Base-by-base conservation (phyloP, 768 basidiomycete species). In the Boletus vermiculosoides region DNA sequence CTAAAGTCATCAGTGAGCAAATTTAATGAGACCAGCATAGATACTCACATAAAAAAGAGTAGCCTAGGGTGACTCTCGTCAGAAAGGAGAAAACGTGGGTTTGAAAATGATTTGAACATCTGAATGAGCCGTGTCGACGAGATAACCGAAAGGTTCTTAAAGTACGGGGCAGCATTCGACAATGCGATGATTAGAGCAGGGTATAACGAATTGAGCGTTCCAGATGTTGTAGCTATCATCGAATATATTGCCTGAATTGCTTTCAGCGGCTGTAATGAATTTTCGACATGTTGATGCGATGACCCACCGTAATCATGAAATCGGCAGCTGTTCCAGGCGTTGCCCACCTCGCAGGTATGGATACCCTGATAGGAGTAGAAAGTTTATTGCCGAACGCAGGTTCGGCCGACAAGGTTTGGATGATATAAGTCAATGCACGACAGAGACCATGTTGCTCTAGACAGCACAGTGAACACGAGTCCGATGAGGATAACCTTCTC, bases 11-110 rank as follows among this genome's bases (percentile, higher is more conserved):
- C 28, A 22, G 36, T 34, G 50, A 50, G 45, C 12, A 45, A 28
- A 36, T 45, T 37, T 25, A 16, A 58, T 15, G 11, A 60, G 46
- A 33, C 13, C 13, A 45, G 30, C 6, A 20, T 12, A 45, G 33
- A 28, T 28, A 71, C 84, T 58, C 59, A 92, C 92, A 94, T 87
- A 70, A 93, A 97, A 73, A 91, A 98, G 33, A 98, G 80, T 31
- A 98, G 74, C 58, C 97, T 77, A 1, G 97, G 97, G 67, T 98
- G 94, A 8, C 95, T 93, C 72, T 98, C 97, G 60, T 98, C 97
- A 3, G 91, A 87, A 20, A 99, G 74, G 34, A 98, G 75, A 72
- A 98, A 98, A 3, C 85, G 75, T 0, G 97, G 92, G 57, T 88
- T 92, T 6, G 93, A 87, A 69, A 99, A 96, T 0, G 96, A 92